Evolutionary conservation across 441 rosid species (phyloP).

Genomic region (Viola pubescens): DNA sequence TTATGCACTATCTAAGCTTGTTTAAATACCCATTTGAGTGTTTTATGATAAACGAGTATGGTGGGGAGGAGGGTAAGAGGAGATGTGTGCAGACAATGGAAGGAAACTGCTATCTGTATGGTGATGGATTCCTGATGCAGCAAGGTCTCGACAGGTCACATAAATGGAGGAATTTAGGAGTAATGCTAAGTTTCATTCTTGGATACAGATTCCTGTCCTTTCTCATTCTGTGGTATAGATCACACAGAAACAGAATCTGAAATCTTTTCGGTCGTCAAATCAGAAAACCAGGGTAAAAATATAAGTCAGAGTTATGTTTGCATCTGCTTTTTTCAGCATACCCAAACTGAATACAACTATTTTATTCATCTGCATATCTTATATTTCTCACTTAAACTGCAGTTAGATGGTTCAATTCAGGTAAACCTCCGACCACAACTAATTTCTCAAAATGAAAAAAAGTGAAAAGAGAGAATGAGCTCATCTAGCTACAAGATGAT

Average conservation of each 20-base stretch:
- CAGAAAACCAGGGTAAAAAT: not conserved
- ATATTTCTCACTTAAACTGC: not conserved
- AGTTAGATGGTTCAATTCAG: not conserved
- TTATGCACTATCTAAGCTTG: conserved; percentile 69
- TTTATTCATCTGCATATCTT: no score
- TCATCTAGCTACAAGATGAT: no score
- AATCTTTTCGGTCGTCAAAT: not conserved
- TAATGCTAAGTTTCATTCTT: conserved; percentile 33
- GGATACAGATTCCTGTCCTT: conserved; percentile 33
- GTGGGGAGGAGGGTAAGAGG: conserved; percentile 22
- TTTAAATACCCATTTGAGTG: conserved; percentile 72
- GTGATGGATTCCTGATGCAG: conserved; percentile 27
- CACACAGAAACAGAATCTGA: conserved; percentile 23
- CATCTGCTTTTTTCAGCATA: conserved; percentile 1
- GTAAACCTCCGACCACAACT: no score
- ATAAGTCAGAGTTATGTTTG: not conserved
- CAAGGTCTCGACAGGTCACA: conserved; percentile 31
- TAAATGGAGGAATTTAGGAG: conserved; percentile 32
- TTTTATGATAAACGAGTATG: conserved; percentile 62
- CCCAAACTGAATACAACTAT: not conserved
- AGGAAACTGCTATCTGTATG: conserved; percentile 29
- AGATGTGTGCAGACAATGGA: conserved; percentile 26
- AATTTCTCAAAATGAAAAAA: no score
- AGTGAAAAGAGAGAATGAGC: no score
- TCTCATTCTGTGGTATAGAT: conserved; percentile 33